Evolutionary conservation across 768 basidiomycete genomes (phyloP).

Genomic region (Hypholoma sublateritium): DNA sequence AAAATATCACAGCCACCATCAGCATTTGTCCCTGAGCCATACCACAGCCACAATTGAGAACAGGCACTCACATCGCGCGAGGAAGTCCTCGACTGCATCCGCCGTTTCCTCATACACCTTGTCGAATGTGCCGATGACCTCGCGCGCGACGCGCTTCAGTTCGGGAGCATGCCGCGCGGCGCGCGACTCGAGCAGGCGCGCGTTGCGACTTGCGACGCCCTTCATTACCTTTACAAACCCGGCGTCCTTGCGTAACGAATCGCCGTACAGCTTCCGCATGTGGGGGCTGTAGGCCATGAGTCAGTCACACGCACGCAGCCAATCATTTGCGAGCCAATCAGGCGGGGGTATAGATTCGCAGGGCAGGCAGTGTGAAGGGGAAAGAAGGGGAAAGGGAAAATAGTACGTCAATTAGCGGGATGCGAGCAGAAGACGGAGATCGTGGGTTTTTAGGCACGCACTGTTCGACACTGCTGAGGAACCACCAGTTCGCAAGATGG

Average conservation of each 20-base stretch:
- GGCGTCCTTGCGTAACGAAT: conserved; percentile 91
- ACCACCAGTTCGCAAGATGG: conserved; percentile 94
- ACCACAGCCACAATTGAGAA: background rate
- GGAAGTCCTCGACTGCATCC: conserved; percentile 90
- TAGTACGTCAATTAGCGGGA: background rate
- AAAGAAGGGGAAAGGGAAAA: background rate
- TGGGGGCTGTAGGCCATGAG: conserved; percentile 68
- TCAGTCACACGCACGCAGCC: background rate
- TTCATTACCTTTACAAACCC: conserved; percentile 99
- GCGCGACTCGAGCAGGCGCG: conserved; percentile 67
- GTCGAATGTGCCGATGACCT: conserved; percentile 92
- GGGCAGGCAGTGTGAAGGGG: background rate
- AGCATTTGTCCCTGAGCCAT: background rate
- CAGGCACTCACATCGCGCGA: conserved; percentile 73
- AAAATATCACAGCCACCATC: conserved; percentile 2
- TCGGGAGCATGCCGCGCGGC: conserved; percentile 84
- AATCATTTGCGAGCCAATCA: too few species aligned
- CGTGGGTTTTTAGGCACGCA: conserved; percentile 39
- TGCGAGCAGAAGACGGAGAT: too few species aligned
- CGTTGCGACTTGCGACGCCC: conserved; percentile 84
- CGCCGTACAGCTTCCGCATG: conserved; percentile 95
- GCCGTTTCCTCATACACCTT: conserved; percentile 95
- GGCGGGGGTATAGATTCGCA: background rate
- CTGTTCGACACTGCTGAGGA: conserved; percentile 90
- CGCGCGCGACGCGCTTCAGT: conserved; percentile 74